phyloP scores from a whole-genome alignment of 768 basidiomycete species.

The Rhizopogon rudus region DNA sequence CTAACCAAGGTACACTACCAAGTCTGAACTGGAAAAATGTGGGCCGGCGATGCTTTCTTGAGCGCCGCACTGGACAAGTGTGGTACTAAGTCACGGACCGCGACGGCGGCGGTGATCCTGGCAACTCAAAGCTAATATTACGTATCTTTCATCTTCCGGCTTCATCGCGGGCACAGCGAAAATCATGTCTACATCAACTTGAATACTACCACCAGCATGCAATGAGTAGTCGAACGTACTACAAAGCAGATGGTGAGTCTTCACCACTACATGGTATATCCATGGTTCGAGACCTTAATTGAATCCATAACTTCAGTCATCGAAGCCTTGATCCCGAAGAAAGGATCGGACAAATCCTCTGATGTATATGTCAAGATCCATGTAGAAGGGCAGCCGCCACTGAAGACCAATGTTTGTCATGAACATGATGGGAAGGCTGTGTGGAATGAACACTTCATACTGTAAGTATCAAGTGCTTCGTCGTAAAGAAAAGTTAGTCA shows the following conservation, averaged over 20 bases:
- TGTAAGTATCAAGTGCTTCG: background rate
- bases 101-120: no score
- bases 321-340: background rate
- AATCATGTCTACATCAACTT: no score
- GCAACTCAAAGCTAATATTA: no score
- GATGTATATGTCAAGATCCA: background rate
- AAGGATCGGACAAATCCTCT: background rate
- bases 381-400: background rate
- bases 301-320: background rate
- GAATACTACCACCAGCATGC: background rate
- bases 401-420: background rate
- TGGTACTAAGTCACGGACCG: no score
- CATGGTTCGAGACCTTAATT: background rate
- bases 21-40: no score
- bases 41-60: no score
- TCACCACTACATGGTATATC: background rate
- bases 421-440: background rate
- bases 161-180: no score
- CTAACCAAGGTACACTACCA: no score
- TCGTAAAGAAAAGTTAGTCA: background rate
- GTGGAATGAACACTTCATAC: background rate
- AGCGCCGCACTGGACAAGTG: no score
- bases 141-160: no score
- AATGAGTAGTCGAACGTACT: background rate
- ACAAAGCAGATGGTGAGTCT: background rate